phyloP scores from a whole-genome alignment of 2,329 filamentous ascomycete species.

The Sarocladiaceae sp. region DNA sequence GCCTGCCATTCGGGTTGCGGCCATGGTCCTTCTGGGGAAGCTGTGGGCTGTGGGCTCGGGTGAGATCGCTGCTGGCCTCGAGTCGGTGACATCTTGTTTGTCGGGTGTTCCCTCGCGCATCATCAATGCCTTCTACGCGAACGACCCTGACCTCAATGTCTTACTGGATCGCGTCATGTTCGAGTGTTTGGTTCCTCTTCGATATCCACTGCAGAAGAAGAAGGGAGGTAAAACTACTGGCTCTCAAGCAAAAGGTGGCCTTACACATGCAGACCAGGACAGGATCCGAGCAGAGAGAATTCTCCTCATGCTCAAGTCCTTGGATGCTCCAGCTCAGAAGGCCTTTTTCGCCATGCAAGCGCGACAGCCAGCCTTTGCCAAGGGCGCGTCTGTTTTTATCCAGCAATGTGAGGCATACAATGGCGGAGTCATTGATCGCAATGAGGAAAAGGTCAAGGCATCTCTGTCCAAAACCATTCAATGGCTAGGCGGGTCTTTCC shows the following conservation, averaged over 20 bases:
- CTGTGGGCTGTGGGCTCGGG: slow-evolving; percentile 92
- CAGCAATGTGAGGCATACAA: slow-evolving; percentile 86
- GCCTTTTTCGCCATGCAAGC: slow-evolving; percentile 85
- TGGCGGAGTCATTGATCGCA: slow-evolving; percentile 71
- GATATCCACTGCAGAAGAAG: slow-evolving; percentile 63
- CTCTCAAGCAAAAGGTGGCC: slow-evolving; percentile 32
- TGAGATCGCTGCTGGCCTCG: slow-evolving; percentile 77
- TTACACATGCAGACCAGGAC: slow-evolving; percentile 58
- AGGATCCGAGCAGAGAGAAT: slow-evolving; percentile 79
- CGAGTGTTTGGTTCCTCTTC: slow-evolving; percentile 83
- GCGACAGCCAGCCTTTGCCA: slow-evolving; percentile 68
- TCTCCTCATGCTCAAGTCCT: slow-evolving; percentile 69
- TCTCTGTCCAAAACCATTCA: slow-evolving; percentile 68
- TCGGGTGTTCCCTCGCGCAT: slow-evolving; percentile 79
- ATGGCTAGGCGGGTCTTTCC: slow-evolving; percentile 67
- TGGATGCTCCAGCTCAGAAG: slow-evolving; percentile 72
- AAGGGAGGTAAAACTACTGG: slow-evolving; percentile 53
- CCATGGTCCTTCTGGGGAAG: slow-evolving; percentile 75
- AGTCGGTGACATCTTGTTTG: slow-evolving; percentile 67
- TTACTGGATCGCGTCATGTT: slow-evolving; percentile 79
- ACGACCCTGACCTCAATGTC: slow-evolving; percentile 79
- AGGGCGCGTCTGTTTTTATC: slow-evolving; percentile 69
- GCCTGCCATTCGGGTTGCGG: slow-evolving; percentile 72
- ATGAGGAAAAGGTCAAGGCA: slow-evolving; percentile 61
- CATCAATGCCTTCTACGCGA: slow-evolving; percentile 82